Conservation (phyloP, 495 filamentous ascomycete species). For the Talaromyces stipitatus region DNA sequence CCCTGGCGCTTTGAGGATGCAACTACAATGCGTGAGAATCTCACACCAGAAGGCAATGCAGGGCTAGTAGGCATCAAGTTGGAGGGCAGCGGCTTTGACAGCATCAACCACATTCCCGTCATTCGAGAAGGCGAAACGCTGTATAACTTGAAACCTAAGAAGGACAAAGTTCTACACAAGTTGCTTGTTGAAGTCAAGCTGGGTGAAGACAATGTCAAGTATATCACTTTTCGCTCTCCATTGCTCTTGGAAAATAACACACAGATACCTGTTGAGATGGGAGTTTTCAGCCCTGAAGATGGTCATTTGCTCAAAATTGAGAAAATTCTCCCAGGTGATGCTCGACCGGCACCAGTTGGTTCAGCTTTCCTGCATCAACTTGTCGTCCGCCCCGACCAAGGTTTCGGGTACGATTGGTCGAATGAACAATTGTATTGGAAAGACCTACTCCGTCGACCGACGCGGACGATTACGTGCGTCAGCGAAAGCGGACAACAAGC, state of each 20-base stretch:
- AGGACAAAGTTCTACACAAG: constrained; percentile 76
- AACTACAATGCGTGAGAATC: constrained; percentile 84
- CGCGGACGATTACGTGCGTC: constrained; percentile 75
- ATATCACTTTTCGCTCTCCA: constrained; percentile 92
- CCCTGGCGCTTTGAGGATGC: constrained; percentile 97
- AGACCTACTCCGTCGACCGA: constrained; percentile 76
- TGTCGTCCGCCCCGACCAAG: constrained; percentile 88
- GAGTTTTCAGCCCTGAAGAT: constrained; percentile 82
- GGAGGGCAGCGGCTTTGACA: constrained; percentile 90
- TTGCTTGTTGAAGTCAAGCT: constrained; percentile 88
- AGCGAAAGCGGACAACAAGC: constrained; percentile 70
- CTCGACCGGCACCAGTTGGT: constrained; percentile 84
- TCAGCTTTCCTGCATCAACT: constrained; percentile 85
- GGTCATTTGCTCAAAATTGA: constrained; percentile 95
- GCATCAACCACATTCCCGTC: constrained; percentile 77
- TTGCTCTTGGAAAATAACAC: constrained; percentile 97
- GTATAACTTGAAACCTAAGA: constrained; percentile 76
- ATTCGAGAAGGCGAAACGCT: constrained; percentile 89
- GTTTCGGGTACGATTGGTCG: constrained; percentile 95
- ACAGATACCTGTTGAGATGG: constrained; percentile 90
- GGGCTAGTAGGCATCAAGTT: constrained; percentile 75
- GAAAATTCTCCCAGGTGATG: constrained; percentile 89
- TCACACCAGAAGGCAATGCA: constrained; percentile 71
- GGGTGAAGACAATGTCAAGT: constrained; percentile 89
- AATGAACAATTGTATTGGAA: constrained; percentile 84